These are phyloP conservation scores for Fusarium equiseti DNA, from an alignment of 2,329 filamentous ascomycete species.

Conservation along the genomic window DNA sequence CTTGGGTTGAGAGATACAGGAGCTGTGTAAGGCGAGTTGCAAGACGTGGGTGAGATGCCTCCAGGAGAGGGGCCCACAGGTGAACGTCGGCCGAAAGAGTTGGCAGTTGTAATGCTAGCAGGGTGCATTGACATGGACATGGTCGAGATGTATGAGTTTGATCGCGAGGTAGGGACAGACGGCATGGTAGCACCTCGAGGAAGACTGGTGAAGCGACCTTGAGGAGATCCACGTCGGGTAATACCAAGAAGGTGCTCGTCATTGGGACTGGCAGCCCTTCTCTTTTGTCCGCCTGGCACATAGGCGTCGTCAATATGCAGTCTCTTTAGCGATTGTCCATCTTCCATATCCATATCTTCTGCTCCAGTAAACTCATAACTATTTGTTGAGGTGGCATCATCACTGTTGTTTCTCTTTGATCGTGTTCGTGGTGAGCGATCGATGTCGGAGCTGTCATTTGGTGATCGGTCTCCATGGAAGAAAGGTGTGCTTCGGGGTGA, in stretches of 20 bases:
- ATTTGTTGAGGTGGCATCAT: slow-evolving; percentile 62
- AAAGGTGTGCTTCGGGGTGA: slow-evolving; percentile 62
- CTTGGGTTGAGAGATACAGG: slow-evolving; percentile 63
- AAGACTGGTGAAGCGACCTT: slow-evolving; percentile 61
- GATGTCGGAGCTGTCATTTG: slow-evolving; percentile 58
- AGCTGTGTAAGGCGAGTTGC: slow-evolving; percentile 63
- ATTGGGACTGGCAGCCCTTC: slow-evolving; percentile 67
- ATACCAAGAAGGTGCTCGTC: slow-evolving; percentile 59
- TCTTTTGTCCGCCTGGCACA: slow-evolving; percentile 62
- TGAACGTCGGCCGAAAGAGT: slow-evolving; percentile 61
- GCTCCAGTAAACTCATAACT: slow-evolving; percentile 56
- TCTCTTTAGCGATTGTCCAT: slow-evolving; percentile 63
- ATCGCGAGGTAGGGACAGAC: slow-evolving; percentile 58
- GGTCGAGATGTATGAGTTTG: slow-evolving; percentile 62
- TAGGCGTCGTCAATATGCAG: slow-evolving; percentile 63
- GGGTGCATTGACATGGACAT: slow-evolving; percentile 55
- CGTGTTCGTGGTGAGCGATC: slow-evolving; percentile 63
- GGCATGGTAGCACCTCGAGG: slow-evolving; percentile 59
- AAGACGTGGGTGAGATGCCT: slow-evolving; percentile 64
- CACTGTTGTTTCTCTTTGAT: slow-evolving; percentile 64
- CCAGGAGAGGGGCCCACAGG: slow-evolving; percentile 60
- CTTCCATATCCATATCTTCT: slow-evolving; percentile 65
- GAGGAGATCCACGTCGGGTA: slow-evolving; percentile 64
- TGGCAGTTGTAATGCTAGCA: slow-evolving; percentile 58
- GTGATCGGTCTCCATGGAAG: slow-evolving; percentile 57